Evolutionary conservation across 2,329 filamentous ascomycete genomes (phyloP).

Genomic region (Pseudomassariella vexata): DNA sequence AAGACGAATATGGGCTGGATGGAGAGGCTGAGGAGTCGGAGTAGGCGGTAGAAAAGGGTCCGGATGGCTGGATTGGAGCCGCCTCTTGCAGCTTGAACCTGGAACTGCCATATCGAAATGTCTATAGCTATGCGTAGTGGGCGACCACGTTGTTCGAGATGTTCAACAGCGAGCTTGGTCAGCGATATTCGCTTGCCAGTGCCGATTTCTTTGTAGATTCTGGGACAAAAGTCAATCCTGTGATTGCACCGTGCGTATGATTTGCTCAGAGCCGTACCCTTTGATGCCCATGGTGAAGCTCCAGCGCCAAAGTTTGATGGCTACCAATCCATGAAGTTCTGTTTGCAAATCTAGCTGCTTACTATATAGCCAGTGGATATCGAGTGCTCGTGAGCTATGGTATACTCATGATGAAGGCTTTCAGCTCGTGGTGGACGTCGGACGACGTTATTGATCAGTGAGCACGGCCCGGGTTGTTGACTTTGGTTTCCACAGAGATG

Average conservation of each 20-base stretch:
- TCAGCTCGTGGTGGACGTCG: too few species aligned
- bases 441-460: too few species aligned
- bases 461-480: slow-evolving; percentile 3
- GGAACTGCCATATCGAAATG: slow-evolving; percentile 96
- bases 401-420: too few species aligned
- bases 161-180: slow-evolving; percentile 73
- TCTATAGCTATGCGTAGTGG: slow-evolving; percentile 88
- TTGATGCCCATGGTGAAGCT: slow-evolving; percentile 55
- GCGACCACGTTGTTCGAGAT: slow-evolving; percentile 62
- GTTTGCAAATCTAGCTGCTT: too few species aligned
- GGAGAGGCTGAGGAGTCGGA: slow-evolving; percentile 69
- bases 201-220: slow-evolving; percentile 87
- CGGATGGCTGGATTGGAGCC: slow-evolving; percentile 86
- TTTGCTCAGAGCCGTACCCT: slow-evolving; percentile 37
- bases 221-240: slow-evolving; percentile 29
- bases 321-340: not conserved
- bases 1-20: slow-evolving; percentile 88
- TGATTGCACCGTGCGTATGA: not conserved
- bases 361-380: too few species aligned
- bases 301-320: slow-evolving; percentile 1
- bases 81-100: slow-evolving; percentile 78
- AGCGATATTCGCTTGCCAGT: slow-evolving; percentile 73
- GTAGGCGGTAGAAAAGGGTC: slow-evolving; percentile 86
- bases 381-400: too few species aligned
- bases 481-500: slow-evolving; percentile 10